Conservation (phyloP, 2,329 filamentous ascomycete species). For the Xylariaceae sp. region DNA sequence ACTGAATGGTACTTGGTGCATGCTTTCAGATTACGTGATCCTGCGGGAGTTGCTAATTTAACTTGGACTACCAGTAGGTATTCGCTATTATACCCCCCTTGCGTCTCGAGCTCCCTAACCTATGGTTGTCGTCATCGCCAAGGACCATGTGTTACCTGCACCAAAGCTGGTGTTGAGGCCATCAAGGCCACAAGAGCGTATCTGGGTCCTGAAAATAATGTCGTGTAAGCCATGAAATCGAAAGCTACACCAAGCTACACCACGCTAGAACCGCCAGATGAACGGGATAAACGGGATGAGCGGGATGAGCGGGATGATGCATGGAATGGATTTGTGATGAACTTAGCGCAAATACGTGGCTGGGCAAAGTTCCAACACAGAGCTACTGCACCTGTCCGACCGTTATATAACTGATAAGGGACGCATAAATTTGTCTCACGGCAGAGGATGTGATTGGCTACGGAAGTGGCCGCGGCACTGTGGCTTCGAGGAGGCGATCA, state of each 20-base stretch:
- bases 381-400: slow-evolving; percentile 4
- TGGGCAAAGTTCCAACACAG: too few species aligned
- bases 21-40: background rate
- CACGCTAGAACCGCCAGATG: too few species aligned
- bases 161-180: background rate
- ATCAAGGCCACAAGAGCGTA: background rate
- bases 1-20: too few species aligned
- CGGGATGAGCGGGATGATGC: too few species aligned
- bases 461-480: background rate
- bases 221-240: too few species aligned
- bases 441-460: slow-evolving; percentile 11
- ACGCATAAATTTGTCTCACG: slow-evolving; percentile 10
- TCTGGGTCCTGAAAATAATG: background rate
- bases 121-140: background rate
- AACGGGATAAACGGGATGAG: too few species aligned
- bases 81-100: background rate
- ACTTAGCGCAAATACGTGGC: too few species aligned
- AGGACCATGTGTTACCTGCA: background rate
- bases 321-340: too few species aligned
- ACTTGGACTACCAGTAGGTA: background rate
- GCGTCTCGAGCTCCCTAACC: background rate
- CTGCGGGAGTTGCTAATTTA: background rate
- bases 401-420: slow-evolving; percentile 4
- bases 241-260: too few species aligned
- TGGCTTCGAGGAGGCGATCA: background rate